phyloP scores from a whole-genome alignment of 441 rosid genomes.

The Geranium incanum region DNA sequence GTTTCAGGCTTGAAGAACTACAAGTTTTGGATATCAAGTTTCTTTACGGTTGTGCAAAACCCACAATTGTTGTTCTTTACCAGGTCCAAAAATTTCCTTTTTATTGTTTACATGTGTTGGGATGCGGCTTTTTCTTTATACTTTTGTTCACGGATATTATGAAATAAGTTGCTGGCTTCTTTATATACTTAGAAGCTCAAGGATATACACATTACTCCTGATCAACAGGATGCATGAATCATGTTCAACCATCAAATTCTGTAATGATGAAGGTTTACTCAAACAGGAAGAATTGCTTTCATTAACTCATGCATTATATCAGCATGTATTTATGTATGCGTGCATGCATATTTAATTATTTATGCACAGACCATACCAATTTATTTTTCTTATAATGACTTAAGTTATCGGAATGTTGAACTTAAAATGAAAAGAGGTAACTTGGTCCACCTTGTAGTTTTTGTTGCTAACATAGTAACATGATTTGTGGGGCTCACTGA shows the following conservation, averaged over 20 bases:
- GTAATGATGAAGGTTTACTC: neutral
- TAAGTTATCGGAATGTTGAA: neutral
- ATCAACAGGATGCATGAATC: neutral
- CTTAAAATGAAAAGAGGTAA: neutral
- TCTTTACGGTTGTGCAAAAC: conserved; percentile 80
- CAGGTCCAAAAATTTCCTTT: conserved; percentile 39
- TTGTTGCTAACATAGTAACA: neutral
- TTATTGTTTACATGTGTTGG: conserved; percentile 7
- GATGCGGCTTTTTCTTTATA: neutral
- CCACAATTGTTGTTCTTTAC: conserved; percentile 88
- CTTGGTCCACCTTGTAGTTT: neutral
- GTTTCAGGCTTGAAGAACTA: conserved; percentile 88
- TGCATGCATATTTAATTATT: neutral
- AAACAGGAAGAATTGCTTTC: neutral
- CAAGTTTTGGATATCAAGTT: conserved; percentile 94
- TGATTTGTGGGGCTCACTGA: neutral
- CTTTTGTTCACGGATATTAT: neutral
- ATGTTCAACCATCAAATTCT: neutral
- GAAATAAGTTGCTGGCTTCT: neutral
- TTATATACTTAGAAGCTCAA: conserved; percentile 2
- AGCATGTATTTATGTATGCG: neutral
- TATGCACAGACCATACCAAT: neutral
- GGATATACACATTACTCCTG: neutral
- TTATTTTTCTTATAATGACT: neutral
- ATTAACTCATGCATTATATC: neutral